phyloP scores from a whole-genome alignment of 805 yeast genomes.

The Naumovozyma baii region DNA sequence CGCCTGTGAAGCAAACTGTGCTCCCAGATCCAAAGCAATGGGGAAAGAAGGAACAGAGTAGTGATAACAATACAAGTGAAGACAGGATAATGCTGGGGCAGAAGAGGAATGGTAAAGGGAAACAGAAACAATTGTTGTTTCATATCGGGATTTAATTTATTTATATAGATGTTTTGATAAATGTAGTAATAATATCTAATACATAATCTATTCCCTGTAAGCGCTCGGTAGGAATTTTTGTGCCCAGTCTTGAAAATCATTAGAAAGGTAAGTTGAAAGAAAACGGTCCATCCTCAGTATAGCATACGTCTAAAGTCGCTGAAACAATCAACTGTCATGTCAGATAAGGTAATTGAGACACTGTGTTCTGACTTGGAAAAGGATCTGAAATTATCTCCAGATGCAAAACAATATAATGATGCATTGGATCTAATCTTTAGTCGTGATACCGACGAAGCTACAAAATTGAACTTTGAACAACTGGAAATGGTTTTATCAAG shows the following conservation, averaged over 20 bases:
- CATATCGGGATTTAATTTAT: conserved; percentile 38
- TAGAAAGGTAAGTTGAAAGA: too few relatives aligned
- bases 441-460: not conserved
- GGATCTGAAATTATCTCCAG: conserved; percentile 8
- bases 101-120: conserved; percentile 15
- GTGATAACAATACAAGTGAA: too few relatives aligned
- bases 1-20: conserved; percentile 45
- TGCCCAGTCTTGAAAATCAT: not conserved
- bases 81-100: too few relatives aligned
- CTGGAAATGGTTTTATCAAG: conserved; percentile 17
- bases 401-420: conserved; percentile 10
- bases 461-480: conserved; percentile 2
- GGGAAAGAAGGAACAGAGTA: conserved; percentile 23
- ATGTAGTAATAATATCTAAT: too few relatives aligned
- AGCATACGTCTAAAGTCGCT: too few relatives aligned
- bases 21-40: conserved; percentile 32
- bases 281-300: too few relatives aligned
- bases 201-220: too few relatives aligned
- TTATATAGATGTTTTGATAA: conserved; percentile 1
- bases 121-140: conserved; percentile 44
- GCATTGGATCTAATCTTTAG: conserved; percentile 14
- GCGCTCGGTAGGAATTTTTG: too few relatives aligned
- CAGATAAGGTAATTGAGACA: not conserved
- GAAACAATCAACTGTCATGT: too few relatives aligned
- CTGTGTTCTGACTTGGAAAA: conserved; percentile 13